These are phyloP conservation scores for Monosporascus cannonballus DNA, from an alignment of 2,329 filamentous ascomycete species.

Conservation along the genomic window DNA sequence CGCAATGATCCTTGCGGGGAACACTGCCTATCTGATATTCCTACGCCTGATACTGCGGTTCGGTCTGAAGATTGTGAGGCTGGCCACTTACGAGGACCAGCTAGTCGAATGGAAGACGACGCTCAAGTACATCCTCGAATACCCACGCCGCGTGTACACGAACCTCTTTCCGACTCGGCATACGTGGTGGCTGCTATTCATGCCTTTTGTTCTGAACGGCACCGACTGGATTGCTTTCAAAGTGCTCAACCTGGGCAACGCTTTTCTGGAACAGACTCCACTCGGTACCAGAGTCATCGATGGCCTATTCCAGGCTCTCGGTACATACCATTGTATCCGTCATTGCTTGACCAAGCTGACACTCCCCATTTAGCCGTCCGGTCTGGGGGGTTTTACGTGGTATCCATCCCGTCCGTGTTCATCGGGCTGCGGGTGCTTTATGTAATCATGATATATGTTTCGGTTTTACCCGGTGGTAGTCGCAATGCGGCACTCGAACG, in stretches of 20 bases:
- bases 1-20: constrained; percentile 55
- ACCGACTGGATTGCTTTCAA: constrained; percentile 63
- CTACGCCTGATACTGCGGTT: constrained; percentile 54
- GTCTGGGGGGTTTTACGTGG: constrained; percentile 60
- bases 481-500: constrained; percentile 52
- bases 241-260: constrained; percentile 58
- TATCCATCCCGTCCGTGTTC: constrained; percentile 48
- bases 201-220: constrained; percentile 53
- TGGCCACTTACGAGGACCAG: constrained; percentile 30
- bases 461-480: constrained; percentile 45
- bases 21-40: constrained; percentile 60
- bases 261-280: constrained; percentile 45
- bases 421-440: constrained; percentile 44
- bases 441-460: constrained; percentile 45
- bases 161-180: constrained; percentile 57
- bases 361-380: constrained; percentile 43
- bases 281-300: constrained; percentile 51
- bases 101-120: constrained; percentile 40
- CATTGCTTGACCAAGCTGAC: constrained; percentile 2
- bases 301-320: constrained; percentile 58
- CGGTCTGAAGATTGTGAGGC: constrained; percentile 35
- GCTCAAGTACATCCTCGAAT: constrained; percentile 47
- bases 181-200: constrained; percentile 61
- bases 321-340: constrained; percentile 27
- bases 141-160: constrained; percentile 54